phyloP scores from a whole-genome alignment of 2,329 filamentous ascomycete genomes.

The Nigrospora osmanthi region DNA sequence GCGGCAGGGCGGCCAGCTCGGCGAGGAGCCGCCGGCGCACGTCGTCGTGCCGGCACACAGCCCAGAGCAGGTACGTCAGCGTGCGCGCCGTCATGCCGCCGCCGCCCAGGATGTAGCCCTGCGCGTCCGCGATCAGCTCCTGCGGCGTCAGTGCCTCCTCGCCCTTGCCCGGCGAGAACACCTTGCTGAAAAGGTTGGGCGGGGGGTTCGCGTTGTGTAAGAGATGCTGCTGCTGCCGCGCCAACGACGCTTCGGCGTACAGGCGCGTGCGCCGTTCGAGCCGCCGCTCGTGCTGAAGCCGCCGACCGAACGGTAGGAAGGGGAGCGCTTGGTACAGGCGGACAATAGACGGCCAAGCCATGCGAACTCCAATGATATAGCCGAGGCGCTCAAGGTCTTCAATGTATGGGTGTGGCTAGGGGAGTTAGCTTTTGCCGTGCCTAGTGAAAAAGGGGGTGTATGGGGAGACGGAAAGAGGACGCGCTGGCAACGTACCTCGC shows the following conservation, averaged over 20 bases:
- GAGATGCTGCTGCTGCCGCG: background rate
- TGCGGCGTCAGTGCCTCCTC: background rate
- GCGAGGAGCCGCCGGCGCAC: conserved; percentile 9
- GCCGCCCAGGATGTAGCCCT: conserved; percentile 26
- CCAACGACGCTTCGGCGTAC: background rate
- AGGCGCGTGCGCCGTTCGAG: background rate
- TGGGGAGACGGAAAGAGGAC: too few species aligned
- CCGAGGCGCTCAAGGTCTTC: background rate
- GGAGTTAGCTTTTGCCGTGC: too few species aligned
- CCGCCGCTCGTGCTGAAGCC: background rate
- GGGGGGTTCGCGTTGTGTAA: background rate
- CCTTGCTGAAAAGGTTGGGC: background rate
- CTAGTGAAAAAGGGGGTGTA: too few species aligned
- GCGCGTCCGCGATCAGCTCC: conserved; percentile 16
- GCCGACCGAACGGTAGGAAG: background rate
- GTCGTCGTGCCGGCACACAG: conserved; percentile 5
- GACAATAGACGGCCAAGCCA: background rate
- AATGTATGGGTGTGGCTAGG: background rate
- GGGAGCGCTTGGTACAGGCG: background rate
- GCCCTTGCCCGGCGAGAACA: background rate
- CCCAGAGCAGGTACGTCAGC: conserved; percentile 27
- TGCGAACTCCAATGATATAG: background rate
- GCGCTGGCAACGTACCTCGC: too few species aligned
- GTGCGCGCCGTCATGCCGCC: conserved; percentile 31
- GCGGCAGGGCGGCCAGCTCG: conserved; percentile 10